phyloP scores from a whole-genome alignment of 2,329 filamentous ascomycete genomes.

The Cephalotrichum gorgonifer region DNA sequence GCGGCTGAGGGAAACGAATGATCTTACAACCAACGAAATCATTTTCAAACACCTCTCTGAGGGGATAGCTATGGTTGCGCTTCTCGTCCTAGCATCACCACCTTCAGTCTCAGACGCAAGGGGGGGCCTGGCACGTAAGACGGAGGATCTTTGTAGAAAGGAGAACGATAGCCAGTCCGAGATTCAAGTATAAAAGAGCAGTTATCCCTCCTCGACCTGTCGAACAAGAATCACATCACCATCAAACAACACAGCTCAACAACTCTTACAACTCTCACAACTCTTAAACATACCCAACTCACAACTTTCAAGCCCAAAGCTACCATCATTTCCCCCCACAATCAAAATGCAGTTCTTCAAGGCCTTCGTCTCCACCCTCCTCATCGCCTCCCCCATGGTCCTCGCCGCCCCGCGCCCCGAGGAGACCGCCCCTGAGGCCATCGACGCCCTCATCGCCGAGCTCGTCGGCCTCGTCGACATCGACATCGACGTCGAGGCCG shows the following conservation, averaged over 20 bases:
- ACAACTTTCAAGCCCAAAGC: not conserved
- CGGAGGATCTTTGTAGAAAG: too few relatives aligned
- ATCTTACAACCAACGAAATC: too few relatives aligned
- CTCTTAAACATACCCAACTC: not conserved
- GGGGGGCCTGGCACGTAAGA: too few relatives aligned
- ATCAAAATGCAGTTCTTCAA: constrained; percentile 4
- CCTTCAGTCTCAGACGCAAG: too few relatives aligned
- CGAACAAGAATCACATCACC: not conserved
- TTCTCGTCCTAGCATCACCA: too few relatives aligned
- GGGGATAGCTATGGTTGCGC: too few relatives aligned
- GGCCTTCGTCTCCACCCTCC: constrained; percentile 1
- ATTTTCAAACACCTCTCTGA: too few relatives aligned
- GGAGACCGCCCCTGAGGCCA: not conserved
- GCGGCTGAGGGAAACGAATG: too few relatives aligned
- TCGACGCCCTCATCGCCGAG: not conserved
- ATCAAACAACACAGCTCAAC: constrained; percentile 10
- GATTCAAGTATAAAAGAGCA: not conserved
- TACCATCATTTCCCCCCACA: not conserved
- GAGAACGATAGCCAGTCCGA: too few relatives aligned
- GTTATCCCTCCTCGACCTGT: not conserved
- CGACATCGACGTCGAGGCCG: not conserved
- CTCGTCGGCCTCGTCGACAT: not conserved
- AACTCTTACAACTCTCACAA: not conserved
- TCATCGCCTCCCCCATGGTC: constrained; percentile 1
- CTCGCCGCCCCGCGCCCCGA: not conserved